A percentile compares a stretch with the other conserved stretches of the same genome.
These are phyloP conservation scores for Pseudocercospora fijiensis DNA, from an alignment of 2,329 filamentous ascomycete genomes.

Conservation along the genomic window DNA sequence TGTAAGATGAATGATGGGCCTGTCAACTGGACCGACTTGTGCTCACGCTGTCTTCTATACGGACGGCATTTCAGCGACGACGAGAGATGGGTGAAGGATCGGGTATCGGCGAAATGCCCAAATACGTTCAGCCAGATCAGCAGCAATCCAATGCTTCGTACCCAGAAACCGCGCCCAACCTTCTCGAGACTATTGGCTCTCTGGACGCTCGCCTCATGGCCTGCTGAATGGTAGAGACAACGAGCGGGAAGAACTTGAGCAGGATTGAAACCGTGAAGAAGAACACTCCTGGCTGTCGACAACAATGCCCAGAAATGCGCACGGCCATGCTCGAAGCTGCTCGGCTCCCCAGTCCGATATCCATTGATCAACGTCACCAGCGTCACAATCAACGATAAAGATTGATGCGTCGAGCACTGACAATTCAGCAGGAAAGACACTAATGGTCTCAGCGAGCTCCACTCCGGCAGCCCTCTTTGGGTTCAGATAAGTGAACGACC, in stretches of 20 bases:
- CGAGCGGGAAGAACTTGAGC: too few species aligned
- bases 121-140: not conserved
- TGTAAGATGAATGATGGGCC: not conserved
- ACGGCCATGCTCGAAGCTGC: not conserved
- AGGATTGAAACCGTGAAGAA: too few species aligned
- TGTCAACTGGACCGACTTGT: not conserved
- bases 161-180: not conserved
- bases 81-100: not conserved
- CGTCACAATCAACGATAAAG: not conserved
- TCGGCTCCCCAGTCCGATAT: not conserved
- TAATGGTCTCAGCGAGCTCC: not conserved
- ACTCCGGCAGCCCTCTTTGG: not conserved
- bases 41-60: not conserved
- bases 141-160: not conserved
- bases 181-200: not conserved
- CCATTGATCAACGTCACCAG: conserved; percentile 4
- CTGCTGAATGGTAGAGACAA: not conserved
- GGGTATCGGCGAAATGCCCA: not conserved
- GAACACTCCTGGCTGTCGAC: not conserved
- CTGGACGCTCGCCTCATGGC: too few species aligned
- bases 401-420: not conserved
- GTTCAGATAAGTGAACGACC: not conserved
- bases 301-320: not conserved
- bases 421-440: not conserved
- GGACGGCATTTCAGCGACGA: not conserved